A percentile compares a stretch with the other conserved stretches of the same genome.
Evolutionary conservation across 257 asterid genomes (phyloP).

Genomic region (Hygrophila difformis): DNA sequence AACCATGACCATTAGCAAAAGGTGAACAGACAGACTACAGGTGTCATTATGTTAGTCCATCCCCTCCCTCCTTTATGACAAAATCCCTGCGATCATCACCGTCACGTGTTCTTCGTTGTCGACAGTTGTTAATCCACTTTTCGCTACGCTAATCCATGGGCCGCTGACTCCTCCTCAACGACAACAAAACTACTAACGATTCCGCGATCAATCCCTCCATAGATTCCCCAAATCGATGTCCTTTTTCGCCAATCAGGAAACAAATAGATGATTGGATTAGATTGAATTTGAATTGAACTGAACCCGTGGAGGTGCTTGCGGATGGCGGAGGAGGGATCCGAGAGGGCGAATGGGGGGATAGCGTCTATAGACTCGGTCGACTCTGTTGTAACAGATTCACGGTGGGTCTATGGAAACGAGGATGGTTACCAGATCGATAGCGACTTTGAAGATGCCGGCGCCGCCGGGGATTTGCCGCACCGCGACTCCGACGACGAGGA

Average conservation of each 20-base stretch:
- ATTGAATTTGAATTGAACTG: neutral
- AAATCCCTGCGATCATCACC: no score
- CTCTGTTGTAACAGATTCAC: neutral
- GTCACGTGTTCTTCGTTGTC: neutral
- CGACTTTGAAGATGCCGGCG: neutral
- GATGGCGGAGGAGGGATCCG: neutral
- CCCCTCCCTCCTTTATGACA: no score
- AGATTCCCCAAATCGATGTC: no score
- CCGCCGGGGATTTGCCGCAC: neutral
- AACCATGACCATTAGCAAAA: no score
- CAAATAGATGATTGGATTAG: neutral
- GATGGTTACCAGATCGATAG: neutral
- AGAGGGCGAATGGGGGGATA: neutral
- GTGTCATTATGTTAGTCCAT: no score
- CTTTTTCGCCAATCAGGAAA: no score
- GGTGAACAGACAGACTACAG: no score
- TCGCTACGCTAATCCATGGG: neutral
- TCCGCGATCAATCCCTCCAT: no score
- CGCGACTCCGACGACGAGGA: slow-evolving; percentile 4
- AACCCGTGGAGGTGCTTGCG: neutral
- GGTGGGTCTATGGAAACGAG: neutral
- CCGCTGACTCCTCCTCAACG: neutral
- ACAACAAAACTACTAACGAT: no score
- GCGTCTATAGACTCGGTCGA: neutral
- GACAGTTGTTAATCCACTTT: neutral